Conservation (phyloP, 2,329 filamentous ascomycete species). For the Aquanectria penicillioides region DNA sequence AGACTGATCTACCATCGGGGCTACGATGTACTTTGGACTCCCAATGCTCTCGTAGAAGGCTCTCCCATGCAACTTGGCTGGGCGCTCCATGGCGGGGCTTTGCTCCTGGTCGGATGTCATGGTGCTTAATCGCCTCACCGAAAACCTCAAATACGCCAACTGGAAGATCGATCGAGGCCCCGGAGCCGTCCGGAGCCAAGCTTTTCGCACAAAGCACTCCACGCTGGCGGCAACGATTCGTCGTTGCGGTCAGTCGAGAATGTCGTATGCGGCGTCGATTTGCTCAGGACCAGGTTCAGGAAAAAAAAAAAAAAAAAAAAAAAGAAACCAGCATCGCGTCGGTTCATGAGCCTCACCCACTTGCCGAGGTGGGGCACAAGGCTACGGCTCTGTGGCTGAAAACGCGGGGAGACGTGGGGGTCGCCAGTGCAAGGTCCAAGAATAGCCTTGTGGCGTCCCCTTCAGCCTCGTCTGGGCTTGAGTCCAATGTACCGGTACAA, state of each 20-base stretch:
- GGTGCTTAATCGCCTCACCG: constrained; percentile 40
- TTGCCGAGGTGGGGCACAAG: constrained; percentile 24
- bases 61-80: constrained; percentile 78
- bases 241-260: too few species aligned
- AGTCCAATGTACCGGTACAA: constrained; percentile 22
- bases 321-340: constrained; percentile 18
- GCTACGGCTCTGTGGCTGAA: constrained; percentile 29
- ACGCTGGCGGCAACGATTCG: constrained; percentile 29
- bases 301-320: not conserved
- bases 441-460: constrained; percentile 19
- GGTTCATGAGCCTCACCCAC: constrained; percentile 11
- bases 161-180: constrained; percentile 25
- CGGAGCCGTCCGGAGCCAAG: constrained; percentile 37
- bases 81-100: constrained; percentile 31
- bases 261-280: too few species aligned
- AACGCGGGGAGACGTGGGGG: constrained; percentile 30
- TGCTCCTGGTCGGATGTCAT: constrained; percentile 42
- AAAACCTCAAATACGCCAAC: constrained; percentile 2
- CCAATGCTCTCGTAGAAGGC: constrained; percentile 96
- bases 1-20: constrained; percentile 98
- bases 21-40: constrained; percentile 88
- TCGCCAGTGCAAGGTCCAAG: not conserved
- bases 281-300: too few species aligned
- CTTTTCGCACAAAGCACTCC: constrained; percentile 32
- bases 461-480: constrained; percentile 22